Evolutionary conservation across 306 rosid genomes (phyloP).

Genomic region (Cucumis sativus): DNA sequence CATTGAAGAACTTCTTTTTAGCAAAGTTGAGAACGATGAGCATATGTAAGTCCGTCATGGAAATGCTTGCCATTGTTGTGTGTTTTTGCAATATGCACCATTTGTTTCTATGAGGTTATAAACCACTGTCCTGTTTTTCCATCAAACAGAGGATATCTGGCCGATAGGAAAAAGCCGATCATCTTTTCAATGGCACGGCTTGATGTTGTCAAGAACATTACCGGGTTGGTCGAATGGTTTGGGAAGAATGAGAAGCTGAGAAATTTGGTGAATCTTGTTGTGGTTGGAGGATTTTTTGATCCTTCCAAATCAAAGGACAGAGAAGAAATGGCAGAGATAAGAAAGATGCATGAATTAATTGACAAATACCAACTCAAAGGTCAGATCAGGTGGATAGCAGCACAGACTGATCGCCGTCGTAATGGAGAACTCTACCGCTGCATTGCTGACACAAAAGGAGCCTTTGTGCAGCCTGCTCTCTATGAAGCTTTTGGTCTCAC

Average conservation of each 20-base stretch:
- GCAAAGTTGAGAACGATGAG: conserved; percentile 50
- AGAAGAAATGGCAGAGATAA: conserved; percentile 74
- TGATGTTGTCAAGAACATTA: conserved; percentile 74
- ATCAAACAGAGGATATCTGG: conserved; percentile 52
- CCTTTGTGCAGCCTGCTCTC: conserved; percentile 86
- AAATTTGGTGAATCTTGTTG: conserved; percentile 67
- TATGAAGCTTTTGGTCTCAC: conserved; percentile 96
- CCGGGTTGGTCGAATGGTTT: conserved; percentile 73
- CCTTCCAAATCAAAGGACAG: conserved; percentile 85
- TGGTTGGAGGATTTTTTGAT: conserved; percentile 91
- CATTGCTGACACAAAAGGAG: conserved; percentile 78
- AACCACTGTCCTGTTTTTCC: background rate
- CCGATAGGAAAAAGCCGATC: conserved; percentile 62
- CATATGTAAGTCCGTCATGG: conserved; percentile 40
- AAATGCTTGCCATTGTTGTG: background rate
- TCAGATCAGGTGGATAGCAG: conserved; percentile 92
- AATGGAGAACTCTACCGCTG: conserved; percentile 81
- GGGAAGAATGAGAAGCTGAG: conserved; percentile 62
- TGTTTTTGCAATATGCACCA: background rate
- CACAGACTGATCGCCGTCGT: conserved; percentile 59
- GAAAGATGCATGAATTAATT: conserved; percentile 55
- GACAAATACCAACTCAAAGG: conserved; percentile 64
- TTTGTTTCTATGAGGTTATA: background rate
- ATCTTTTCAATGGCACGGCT: conserved; percentile 91
- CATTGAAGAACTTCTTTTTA: conserved; percentile 67